Conservation (phyloP, 352 stramenopile species). For the Phytophthora megakarya region DNA sequence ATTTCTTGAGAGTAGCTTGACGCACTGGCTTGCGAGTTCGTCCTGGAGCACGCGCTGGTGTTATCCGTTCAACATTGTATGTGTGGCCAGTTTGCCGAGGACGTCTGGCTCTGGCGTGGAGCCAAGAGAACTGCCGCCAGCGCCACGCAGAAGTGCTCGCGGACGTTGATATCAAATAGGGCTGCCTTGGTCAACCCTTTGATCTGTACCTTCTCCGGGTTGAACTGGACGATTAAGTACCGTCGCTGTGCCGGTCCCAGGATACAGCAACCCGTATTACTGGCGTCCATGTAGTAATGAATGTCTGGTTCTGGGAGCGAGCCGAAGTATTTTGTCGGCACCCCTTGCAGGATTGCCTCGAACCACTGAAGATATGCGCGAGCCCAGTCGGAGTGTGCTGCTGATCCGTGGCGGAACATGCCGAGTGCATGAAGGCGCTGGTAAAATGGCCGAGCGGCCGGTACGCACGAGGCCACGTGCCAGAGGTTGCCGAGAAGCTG, state of each 20-base stretch:
- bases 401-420: not conserved
- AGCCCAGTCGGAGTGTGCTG: not conserved
- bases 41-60: too few relatives aligned
- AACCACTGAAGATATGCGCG: not conserved
- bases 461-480: slow-evolving; percentile 27
- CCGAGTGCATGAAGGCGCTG: slow-evolving; percentile 1
- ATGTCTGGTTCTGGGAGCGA: not conserved
- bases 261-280: not conserved
- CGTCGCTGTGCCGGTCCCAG: too few relatives aligned
- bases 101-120: too few relatives aligned
- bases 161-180: slow-evolving; percentile 2
- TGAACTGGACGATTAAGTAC: not conserved
- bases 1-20: not conserved
- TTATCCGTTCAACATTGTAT: slow-evolving; percentile 3
- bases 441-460: slow-evolving; percentile 10
- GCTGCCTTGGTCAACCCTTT: too few relatives aligned
- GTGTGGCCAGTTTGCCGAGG: not conserved
- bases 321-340: not conserved
- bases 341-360: not conserved
- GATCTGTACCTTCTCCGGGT: not conserved
- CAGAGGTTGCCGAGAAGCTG: slow-evolving; percentile 29
- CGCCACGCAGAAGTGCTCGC: not conserved
- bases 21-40: too few relatives aligned
- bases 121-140: not conserved
- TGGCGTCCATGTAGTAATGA: slow-evolving; percentile 1